Conservation (phyloP, 805 yeast genomes). For the Blastobotrys robertii region DNA sequence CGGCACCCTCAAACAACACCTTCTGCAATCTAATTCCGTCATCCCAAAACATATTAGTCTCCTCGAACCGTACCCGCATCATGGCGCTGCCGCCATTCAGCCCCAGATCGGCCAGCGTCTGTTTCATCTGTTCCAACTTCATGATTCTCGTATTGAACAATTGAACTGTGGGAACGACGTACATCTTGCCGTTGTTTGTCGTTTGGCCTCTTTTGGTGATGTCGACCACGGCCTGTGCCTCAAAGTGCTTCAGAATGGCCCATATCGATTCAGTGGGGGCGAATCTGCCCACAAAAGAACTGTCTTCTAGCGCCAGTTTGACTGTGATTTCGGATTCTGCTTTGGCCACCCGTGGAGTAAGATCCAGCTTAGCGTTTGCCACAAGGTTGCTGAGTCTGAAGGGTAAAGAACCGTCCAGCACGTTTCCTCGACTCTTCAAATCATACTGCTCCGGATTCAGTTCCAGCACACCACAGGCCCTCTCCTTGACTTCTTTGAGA, state of each 20-base stretch:
- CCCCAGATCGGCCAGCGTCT: constrained; percentile 13
- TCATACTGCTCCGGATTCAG: constrained; percentile 10
- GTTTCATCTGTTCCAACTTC: constrained; percentile 12
- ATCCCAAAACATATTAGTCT: constrained; percentile 9
- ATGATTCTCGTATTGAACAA: constrained; percentile 10
- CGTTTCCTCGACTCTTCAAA: constrained; percentile 9
- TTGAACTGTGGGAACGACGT: constrained; percentile 17
- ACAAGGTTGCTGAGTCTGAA: constrained; percentile 14
- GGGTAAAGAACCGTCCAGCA: constrained; percentile 11
- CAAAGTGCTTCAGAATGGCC: constrained; percentile 17
- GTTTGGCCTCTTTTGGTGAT: constrained; percentile 13
- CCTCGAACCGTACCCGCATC: constrained; percentile 15
- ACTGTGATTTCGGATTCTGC: constrained; percentile 10
- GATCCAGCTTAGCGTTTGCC: constrained; percentile 17
- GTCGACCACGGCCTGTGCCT: constrained; percentile 16
- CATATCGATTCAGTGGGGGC: constrained; percentile 13
- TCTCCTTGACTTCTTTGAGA: constrained; percentile 13
- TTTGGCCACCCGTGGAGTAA: constrained; percentile 8
- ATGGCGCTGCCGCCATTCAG: constrained; percentile 13
- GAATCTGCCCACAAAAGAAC: constrained; percentile 13
- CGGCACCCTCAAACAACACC: constrained; percentile 2
- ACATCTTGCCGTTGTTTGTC: constrained; percentile 2
- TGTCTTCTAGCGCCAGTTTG: constrained; percentile 11
- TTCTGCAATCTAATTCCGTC: constrained; percentile 9
- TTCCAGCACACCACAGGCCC: constrained; percentile 13